Conservation (phyloP, 2,329 filamentous ascomycete genomes). For the Ceratocystis harringtonii region DNA sequence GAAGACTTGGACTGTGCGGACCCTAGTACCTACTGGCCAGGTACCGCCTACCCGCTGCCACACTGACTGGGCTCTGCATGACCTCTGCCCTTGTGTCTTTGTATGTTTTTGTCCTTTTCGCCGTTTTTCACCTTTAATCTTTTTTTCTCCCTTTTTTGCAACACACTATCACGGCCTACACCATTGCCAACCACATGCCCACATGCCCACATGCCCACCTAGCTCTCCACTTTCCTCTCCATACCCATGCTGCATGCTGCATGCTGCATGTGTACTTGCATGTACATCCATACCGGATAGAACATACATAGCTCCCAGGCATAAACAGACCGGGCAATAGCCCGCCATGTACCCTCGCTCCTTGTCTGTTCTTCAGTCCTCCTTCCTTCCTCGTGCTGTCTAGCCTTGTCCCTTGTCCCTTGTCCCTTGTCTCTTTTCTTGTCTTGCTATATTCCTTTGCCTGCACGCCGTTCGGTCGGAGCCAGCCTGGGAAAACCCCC, state of each 20-base stretch:
- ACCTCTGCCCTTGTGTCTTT: background rate
- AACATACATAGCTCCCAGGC: background rate
- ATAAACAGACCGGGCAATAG: background rate
- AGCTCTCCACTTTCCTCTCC: too few species aligned
- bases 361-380: background rate
- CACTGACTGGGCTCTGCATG: background rate
- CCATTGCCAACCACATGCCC: too few species aligned
- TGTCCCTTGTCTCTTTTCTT: background rate
- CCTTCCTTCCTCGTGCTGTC: background rate
- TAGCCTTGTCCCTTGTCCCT: background rate
- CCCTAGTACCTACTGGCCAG: background rate
- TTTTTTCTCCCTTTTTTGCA: too few species aligned
- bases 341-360: background rate
- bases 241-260: background rate
- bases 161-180: too few species aligned
- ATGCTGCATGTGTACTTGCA: background rate
- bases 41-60: background rate
- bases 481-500: background rate
- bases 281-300: background rate
- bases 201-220: too few species aligned
- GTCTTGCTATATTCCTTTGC: background rate
- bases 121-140: too few species aligned
- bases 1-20: conserved; percentile 6
- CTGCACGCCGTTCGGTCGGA: background rate
- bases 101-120: too few species aligned